Evolutionary conservation across 441 rosid genomes (phyloP), one percentile per base, ranked within the genome.

Genomic region (Hura crepitans): DNA sequence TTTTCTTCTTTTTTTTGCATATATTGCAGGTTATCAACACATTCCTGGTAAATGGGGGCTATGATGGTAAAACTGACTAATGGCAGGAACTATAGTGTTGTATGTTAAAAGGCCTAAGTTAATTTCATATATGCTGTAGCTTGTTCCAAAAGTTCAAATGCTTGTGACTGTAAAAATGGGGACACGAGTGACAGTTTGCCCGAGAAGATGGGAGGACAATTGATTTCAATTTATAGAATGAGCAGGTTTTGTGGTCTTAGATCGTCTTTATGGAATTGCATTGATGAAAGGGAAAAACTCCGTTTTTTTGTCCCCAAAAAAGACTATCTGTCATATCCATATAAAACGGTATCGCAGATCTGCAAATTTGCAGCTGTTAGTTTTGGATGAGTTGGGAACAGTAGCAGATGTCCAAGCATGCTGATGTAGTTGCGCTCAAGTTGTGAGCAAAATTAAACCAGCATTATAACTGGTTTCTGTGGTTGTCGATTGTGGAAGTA

Each of bases 11-110:
- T 37, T 14, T 11, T 57, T 61, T 46, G 20, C 69, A 9, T 59
- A 30, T 65, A 25, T 59, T 67, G 71, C 83, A 81, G 87, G 66
- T 58, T 53, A 49, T 59, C 71, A 60, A 58, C 45, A 57, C 50
- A 53, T 65, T 72, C 69, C 62, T 42, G 61, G 62, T 42, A 25
- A 68, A 56, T 65, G 67, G 65, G 60, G 63, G n/a, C 59, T 55
- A 43, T 57, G 30, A 15, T 42, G 60, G 55, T 30, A 43, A 73
- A 55, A 20, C 18, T 20, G 18, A 27, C 28, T 47, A 15, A 47
- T 64, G 68, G 64, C 66, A 25, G 72, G 71, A 65, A 69, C 42
- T 35, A 12, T 27, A 42, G 63, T 31, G 63, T 70, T 47, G 69
- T 54, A 78, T n/a, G 60, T 55, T 66, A 59, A 43, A 58, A 69